phyloP scores from a whole-genome alignment of 2,329 filamentous ascomycete genomes.

The Daldinia sp. region DNA sequence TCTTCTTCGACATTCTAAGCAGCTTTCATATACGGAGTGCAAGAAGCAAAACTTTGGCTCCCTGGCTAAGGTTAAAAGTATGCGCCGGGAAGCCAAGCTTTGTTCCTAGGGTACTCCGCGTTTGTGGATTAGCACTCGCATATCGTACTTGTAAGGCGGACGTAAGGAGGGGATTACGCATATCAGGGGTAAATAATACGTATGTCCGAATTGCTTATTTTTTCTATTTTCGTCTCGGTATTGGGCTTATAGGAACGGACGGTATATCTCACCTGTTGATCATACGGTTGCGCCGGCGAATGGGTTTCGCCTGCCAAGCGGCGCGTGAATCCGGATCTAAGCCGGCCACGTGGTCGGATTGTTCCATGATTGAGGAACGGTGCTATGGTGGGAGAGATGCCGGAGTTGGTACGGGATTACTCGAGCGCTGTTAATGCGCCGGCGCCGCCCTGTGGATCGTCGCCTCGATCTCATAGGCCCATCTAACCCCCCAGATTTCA shows the following conservation, averaged over 20 bases:
- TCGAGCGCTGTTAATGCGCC: constrained; percentile 31
- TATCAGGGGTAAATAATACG: not conserved
- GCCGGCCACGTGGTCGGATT: constrained; percentile 36
- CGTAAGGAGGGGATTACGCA: constrained; percentile 2
- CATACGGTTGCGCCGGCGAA: constrained; percentile 69
- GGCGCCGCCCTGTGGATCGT: constrained; percentile 35
- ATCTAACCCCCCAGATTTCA: constrained; percentile 37
- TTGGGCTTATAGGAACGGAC: constrained; percentile 2
- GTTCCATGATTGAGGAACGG: constrained; percentile 34
- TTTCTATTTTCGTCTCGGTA: not conserved
- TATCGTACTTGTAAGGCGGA: not conserved
- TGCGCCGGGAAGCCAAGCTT: constrained; percentile 18
- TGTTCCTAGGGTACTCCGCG: constrained; percentile 25
- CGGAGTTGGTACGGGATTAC: constrained; percentile 11
- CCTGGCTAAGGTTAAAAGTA: not conserved
- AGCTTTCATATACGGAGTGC: constrained; percentile 33
- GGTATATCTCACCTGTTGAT: constrained; percentile 65
- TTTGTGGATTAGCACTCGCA: constrained; percentile 18
- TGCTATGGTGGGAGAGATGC: constrained; percentile 5
- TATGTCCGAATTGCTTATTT: not conserved
- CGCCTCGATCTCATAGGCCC: constrained; percentile 42
- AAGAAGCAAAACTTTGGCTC: constrained; percentile 29
- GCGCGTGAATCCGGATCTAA: constrained; percentile 38
- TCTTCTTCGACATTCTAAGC: constrained; percentile 66
- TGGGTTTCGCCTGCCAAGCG: constrained; percentile 50